Evolutionary conservation across 1,284 basidiomycete genomes (phyloP).

Genomic region (Leccinum subatratum): DNA sequence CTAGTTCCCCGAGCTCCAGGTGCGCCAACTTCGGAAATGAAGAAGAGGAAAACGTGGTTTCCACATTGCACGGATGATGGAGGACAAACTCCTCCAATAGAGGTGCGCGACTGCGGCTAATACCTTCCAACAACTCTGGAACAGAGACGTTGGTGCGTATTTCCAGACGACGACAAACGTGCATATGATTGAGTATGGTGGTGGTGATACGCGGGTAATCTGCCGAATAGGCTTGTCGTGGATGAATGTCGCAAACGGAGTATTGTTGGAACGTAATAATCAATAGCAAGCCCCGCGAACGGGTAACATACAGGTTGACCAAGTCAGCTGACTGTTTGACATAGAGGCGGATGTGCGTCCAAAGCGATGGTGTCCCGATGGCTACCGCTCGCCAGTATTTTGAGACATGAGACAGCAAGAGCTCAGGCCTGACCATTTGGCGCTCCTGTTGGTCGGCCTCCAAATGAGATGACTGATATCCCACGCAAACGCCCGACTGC

Average conservation of each 20-base stretch:
- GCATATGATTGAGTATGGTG: conserved; percentile 28
- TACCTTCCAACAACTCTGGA: conserved; percentile 25
- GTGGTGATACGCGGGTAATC: conserved; percentile 24
- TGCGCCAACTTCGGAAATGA: conserved; percentile 24
- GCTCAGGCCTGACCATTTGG: conserved; percentile 20
- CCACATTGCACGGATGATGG: conserved; percentile 21
- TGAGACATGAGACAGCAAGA: conserved; percentile 32
- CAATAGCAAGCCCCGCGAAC: conserved; percentile 27
- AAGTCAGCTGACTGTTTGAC: conserved; percentile 28
- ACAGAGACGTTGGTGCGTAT: conserved; percentile 26
- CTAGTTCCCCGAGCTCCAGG: conserved; percentile 23
- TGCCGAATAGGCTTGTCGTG: conserved; percentile 13
- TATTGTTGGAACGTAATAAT: conserved; percentile 25
- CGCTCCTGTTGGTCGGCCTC: conserved; percentile 11
- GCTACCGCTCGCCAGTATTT: conserved; percentile 28
- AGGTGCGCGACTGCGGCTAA: conserved; percentile 23
- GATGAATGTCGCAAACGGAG: conserved; percentile 20
- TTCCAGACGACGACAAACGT: conserved; percentile 26
- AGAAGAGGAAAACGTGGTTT: conserved; percentile 20
- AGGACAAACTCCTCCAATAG: conserved; percentile 25
- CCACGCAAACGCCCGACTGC: conserved; percentile 6
- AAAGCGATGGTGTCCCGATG: conserved; percentile 22
- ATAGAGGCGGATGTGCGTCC: conserved; percentile 26
- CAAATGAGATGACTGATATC: conserved; percentile 2
- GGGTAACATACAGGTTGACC: conserved; percentile 27